Percentiles rank a stretch among this genome's conserved stretches.
These are phyloP conservation scores for Phanerochaete sordida DNA, from an alignment of 768 basidiomycete genomes.

Conservation along the genomic window DNA sequence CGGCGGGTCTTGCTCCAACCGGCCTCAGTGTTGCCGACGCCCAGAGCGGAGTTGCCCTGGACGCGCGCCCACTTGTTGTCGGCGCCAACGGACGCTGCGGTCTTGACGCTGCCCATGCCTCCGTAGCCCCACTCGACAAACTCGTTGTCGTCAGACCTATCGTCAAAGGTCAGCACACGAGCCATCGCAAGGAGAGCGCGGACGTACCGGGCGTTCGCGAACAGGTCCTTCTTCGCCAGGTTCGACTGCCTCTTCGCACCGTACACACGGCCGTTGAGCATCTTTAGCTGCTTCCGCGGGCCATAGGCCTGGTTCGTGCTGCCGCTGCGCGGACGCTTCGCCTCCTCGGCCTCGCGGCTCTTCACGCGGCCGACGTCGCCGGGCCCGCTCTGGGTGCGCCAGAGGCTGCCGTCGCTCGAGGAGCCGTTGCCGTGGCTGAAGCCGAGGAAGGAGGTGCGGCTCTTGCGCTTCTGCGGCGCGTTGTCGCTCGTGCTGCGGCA, in stretches of 20 bases:
- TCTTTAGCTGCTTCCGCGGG: slow-evolving; percentile 26
- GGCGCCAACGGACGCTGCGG: slow-evolving; percentile 9
- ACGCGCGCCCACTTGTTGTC: slow-evolving; percentile 13
- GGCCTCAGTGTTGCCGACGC: slow-evolving; percentile 13
- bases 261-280: slow-evolving; percentile 88
- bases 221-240: slow-evolving; percentile 45
- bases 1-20: slow-evolving; percentile 2
- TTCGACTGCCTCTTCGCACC: slow-evolving; percentile 40
- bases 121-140: slow-evolving; percentile 95
- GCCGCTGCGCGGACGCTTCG: slow-evolving; percentile 1
- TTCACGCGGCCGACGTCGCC: slow-evolving; percentile 7
- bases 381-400: slow-evolving; percentile 13
- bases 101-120: slow-evolving; percentile 60
- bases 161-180: background rate
- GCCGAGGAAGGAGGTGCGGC: background rate
- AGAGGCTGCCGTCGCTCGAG: slow-evolving; percentile 11
- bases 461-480: slow-evolving; percentile 6
- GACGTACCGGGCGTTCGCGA: slow-evolving; percentile 45
- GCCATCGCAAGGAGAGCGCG: background rate
- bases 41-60: slow-evolving; percentile 20
- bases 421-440: background rate
- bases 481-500: slow-evolving; percentile 17
- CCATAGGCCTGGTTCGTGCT: slow-evolving; percentile 8
- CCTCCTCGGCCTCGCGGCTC: slow-evolving; percentile 16
- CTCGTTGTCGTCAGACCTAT: slow-evolving; percentile 60